Evolutionary conservation across 352 stramenopile genomes (phyloP).

Genomic region (Phytophthora rubi): DNA sequence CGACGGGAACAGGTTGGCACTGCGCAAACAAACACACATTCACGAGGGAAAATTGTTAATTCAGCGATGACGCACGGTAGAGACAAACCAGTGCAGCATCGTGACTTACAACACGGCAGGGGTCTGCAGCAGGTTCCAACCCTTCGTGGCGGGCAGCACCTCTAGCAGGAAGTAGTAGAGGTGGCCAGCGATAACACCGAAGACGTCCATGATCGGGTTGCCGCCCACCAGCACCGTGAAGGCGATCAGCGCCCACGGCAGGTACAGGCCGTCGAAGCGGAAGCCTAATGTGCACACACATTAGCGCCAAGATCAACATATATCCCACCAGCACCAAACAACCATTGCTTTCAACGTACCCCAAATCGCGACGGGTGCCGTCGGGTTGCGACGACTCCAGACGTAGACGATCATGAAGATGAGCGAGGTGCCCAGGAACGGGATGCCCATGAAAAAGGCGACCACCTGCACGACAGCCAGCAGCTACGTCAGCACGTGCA

Average conservation of each 20-base stretch:
- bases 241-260: conserved; percentile 90
- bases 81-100: background rate
- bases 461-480: conserved; percentile 55
- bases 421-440: conserved; percentile 84
- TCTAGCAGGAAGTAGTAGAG: conserved; percentile 92
- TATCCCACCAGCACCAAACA: background rate
- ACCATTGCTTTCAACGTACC: conserved; percentile 36
- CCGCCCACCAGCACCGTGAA: conserved; percentile 89
- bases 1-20: conserved; percentile 75
- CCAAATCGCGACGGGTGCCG: conserved; percentile 84
- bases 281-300: conserved; percentile 56
- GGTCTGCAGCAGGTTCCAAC: conserved; percentile 85
- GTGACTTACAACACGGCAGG: conserved; percentile 79
- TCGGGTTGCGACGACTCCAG: conserved; percentile 89
- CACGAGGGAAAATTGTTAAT: conserved; percentile 6
- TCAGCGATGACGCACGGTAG: background rate
- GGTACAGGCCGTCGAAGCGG: conserved; percentile 86
- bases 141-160: conserved; percentile 85
- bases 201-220: conserved; percentile 88
- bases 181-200: conserved; percentile 86
- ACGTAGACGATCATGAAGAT: conserved; percentile 94
- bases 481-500: conserved; percentile 9
- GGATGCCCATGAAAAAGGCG: conserved; percentile 83
- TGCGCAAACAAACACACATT: conserved; percentile 6
- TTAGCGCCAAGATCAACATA: background rate